Evolutionary conservation across 2,329 filamentous ascomycete genomes (phyloP), one percentile per base, ranked within the genome.

Genomic region (Aspergillus amoenus): DNA sequence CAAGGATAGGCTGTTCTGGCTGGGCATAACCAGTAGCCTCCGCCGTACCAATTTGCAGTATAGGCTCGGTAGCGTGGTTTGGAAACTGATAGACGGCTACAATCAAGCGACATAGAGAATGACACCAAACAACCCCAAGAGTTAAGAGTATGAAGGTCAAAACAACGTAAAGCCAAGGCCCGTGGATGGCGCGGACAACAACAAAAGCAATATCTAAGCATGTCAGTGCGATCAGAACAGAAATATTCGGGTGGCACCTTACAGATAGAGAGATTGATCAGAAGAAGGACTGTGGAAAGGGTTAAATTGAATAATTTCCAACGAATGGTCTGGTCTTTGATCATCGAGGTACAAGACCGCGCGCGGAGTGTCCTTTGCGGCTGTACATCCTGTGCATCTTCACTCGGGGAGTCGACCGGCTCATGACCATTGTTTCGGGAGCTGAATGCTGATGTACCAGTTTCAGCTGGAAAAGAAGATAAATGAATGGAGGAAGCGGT

Each of bases 101-200:
- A 72, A 84, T 87, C 4, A 95, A 80, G 17, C 89, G 86, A 56
- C 94, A 83, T 15, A 94, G 76, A 42, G 87, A 85, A 73, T 95
- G 90, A 67, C 86, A 88, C 79, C 96, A 94, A 75, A 95, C 86
- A 63, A 93, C 84, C 2, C 88, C 87, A 34, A 88, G 82, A 52
- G 88, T 78, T 51, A 95, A 76, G 56, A 95, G 87, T 62, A 93
- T 81, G 52, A 96, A 81, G 56, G 96, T 87, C 58, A 96, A 82
- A 52, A 95, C 79, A 58, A 95, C 84, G 66, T 91, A 89, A 68
- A 95, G 88, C 72, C 91, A 88, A 70, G 84, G 84, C 42, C 83
- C 84, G 50, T 83, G 78, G 59, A 85, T 80, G 41, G 83, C 83
- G 59, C 84, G 81, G 3, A 88, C 87, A 44, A 92, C 79, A 18